Base-by-base conservation (phyloP, 2,329 filamentous ascomycete species). In the Pseudogymnoascus destructans region DNA sequence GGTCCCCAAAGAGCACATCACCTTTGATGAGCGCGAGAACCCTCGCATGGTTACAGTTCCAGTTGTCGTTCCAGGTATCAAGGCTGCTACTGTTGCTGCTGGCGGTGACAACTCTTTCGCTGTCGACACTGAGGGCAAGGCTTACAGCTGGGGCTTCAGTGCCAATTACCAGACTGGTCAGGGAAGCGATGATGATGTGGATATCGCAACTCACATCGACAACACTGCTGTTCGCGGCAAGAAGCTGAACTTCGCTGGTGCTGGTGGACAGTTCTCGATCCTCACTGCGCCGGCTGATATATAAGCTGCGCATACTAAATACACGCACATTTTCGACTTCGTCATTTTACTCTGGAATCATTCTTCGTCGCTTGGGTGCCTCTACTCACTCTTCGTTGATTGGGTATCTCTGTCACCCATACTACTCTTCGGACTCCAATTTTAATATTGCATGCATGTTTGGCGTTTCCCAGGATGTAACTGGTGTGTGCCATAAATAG, bases 181-280 rank as follows among this genome's bases (percentile, higher is more conserved):
- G 65, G 87, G 87, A 40, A 84, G 78, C 1, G 81, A 81, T n/a
- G 87, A 93, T 55, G 89, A 95, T 65, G 79, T 95, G 27, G 79
- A 85, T 64, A 77, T 80, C 21, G 89, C 91, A 0, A 93, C 86
- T 0, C 67, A 85, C 55, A 87, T 96, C 59, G 87, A 95, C 67
- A 95, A 95, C 74, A 87, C 84, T 10, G 90, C 89, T 40, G 80
- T 93, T 25, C 79, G 83, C 27, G 87, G 81, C 40, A 84, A 86
- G 72, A 82, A 84, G 70, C 77, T 96, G 42, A 77, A 83, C 32
- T 89, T 79, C 72, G 87, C 87, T n/a, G 88, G 87, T 42, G 86
- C 86, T n/a, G 91, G 92, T 63, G 90, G 90, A 4, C 91, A 96
- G 68, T 96, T 82, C 70, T 86, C 84, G 1, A 72, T 88, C 21